A percentile compares a stretch with the other conserved stretches of the same genome.
These are phyloP conservation scores for Termitomyces sp. DNA, from an alignment of 768 basidiomycete species.

Conservation along the genomic window DNA sequence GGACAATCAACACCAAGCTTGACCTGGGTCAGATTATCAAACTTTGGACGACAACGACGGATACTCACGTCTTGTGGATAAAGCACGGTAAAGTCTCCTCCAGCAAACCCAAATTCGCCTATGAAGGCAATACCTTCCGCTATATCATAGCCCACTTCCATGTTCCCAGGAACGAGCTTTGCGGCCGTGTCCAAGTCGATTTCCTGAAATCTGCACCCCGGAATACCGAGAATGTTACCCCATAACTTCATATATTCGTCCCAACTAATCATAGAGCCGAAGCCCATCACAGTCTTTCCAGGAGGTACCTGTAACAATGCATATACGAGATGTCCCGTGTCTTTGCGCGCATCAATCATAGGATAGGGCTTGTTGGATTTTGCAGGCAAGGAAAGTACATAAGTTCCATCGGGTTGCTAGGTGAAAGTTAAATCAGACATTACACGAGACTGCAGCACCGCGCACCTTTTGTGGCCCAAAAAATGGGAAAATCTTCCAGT, in stretches of 20 bases:
- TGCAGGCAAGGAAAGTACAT: background rate
- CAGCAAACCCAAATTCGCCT: conserved; percentile 5
- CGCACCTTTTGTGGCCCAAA: background rate
- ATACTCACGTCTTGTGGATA: conserved; percentile 3
- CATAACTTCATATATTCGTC: conserved; percentile 3
- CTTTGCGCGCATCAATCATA: conserved; percentile 1
- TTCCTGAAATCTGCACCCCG: conserved; percentile 1
- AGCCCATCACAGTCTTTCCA: conserved; percentile 1
- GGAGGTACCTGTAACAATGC: conserved; percentile 1
- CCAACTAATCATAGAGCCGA: conserved; percentile 9
- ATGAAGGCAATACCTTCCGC: background rate
- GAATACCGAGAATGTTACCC: background rate
- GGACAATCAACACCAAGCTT: conserved; percentile 3
- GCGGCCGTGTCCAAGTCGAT: background rate
- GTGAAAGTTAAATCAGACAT: background rate
- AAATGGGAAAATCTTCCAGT: conserved; percentile 1
- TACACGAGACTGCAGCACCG: no score
- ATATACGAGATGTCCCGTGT: conserved; percentile 4
- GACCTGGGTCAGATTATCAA: background rate
- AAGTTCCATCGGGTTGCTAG: conserved; percentile 4
- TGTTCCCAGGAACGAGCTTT: background rate
- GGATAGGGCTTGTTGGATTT: background rate
- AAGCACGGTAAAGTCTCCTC: conserved; percentile 2
- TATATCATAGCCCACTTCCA: background rate
- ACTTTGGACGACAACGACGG: background rate